phyloP scores from a whole-genome alignment of 305 asterid genomes.

The Fraxinus nigra region DNA sequence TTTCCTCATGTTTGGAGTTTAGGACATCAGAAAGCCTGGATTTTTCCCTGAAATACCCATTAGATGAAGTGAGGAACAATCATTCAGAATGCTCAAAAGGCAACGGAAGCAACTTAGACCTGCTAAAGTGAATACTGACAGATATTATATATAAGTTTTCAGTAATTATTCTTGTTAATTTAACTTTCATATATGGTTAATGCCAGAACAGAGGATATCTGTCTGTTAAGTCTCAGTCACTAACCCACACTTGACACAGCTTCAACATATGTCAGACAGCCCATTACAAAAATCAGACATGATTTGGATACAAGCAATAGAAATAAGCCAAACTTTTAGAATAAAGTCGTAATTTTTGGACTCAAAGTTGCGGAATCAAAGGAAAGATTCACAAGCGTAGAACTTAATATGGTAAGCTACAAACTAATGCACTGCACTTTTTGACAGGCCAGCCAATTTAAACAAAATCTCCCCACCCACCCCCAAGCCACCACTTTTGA shows the following conservation, averaged over 20 bases:
- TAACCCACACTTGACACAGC: neutral
- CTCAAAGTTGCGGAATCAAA: neutral
- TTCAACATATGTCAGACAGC: neutral
- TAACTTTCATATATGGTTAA: neutral
- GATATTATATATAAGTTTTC: neutral
- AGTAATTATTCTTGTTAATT: neutral
- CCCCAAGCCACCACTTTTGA: neutral
- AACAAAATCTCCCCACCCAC: neutral
- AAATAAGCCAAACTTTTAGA: neutral
- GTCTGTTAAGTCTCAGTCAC: neutral
- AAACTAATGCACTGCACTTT: neutral
- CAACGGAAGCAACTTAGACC: neutral
- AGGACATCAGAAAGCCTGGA: conserved; percentile 35
- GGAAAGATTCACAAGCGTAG: neutral
- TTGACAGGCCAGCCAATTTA: neutral
- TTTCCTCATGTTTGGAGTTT: conserved; percentile 49
- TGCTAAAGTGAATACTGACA: neutral
- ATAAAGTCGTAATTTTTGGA: neutral
- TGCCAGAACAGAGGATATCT: neutral
- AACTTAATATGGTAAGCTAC: neutral
- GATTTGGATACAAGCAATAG: neutral
- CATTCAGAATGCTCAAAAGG: conserved; percentile 9
- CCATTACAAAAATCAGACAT: neutral
- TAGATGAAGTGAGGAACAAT: neutral
- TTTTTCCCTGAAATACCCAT: conserved; percentile 36